Percentiles rank a stretch among this genome's conserved stretches.
These are phyloP conservation scores for Botryosphaeria dothidea DNA, from an alignment of 2,329 filamentous ascomycete species.

Conservation along the genomic window DNA sequence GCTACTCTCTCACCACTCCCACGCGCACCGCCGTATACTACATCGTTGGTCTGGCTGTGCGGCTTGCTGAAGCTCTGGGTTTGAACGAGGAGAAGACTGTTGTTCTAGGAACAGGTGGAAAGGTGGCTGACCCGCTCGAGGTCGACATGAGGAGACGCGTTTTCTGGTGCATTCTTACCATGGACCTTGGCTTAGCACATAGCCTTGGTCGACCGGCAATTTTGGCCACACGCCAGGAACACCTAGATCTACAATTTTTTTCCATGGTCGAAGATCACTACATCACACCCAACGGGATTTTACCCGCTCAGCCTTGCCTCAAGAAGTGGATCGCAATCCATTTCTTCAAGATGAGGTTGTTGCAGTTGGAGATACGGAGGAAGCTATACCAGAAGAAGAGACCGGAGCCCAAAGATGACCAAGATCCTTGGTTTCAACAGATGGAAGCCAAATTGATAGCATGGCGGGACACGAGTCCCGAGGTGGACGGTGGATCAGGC, in stretches of 20 bases:
- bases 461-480: constrained; percentile 77
- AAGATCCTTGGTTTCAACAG: constrained; percentile 81
- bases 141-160: constrained; percentile 87
- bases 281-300: constrained; percentile 76
- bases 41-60: constrained; percentile 82
- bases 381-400: constrained; percentile 84
- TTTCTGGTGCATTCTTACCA: constrained; percentile 83
- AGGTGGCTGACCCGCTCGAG: constrained; percentile 67
- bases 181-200: constrained; percentile 87
- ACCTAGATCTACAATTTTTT: constrained; percentile 85
- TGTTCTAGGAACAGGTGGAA: constrained; percentile 60
- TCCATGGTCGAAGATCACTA: constrained; percentile 77
- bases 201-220: constrained; percentile 84
- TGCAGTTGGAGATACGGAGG: constrained; percentile 85
- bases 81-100: constrained; percentile 89
- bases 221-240: constrained; percentile 78
- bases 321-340: constrained; percentile 90
- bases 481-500: constrained; percentile 65
- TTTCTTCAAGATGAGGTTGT: constrained; percentile 85
- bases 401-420: constrained; percentile 72
- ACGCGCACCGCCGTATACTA: constrained; percentile 93
- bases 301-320: constrained; percentile 69
- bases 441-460: constrained; percentile 77
- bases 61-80: constrained; percentile 85
- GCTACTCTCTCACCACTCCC: constrained; percentile 90